phyloP scores from a whole-genome alignment of 352 stramenopile species.

The Phytophthora citricola region DNA sequence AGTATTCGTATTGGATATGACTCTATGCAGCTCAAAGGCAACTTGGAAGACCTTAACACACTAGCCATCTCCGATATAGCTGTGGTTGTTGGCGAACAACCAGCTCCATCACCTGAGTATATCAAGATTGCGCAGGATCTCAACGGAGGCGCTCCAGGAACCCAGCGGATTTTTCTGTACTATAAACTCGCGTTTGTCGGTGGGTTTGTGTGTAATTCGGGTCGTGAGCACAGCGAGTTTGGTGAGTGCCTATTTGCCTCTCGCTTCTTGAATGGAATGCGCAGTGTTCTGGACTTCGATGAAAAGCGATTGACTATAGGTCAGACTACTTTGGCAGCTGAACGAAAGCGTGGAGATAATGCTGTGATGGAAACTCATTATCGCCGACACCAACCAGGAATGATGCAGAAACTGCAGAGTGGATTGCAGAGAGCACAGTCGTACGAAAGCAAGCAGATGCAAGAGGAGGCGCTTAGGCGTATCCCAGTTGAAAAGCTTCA shows the following conservation, averaged over 20 bases:
- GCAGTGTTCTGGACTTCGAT: constrained; percentile 36
- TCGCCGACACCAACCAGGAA: constrained; percentile 50
- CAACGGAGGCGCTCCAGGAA: constrained; percentile 46
- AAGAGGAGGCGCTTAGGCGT: constrained; percentile 67
- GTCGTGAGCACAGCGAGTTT: constrained; percentile 57
- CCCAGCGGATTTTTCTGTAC: constrained; percentile 53
- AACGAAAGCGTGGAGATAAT: constrained; percentile 38
- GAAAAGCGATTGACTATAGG: constrained; percentile 30
- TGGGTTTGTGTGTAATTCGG: constrained; percentile 62
- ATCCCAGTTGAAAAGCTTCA: constrained; percentile 76
- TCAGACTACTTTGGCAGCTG: constrained; percentile 15
- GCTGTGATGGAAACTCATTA: constrained; percentile 49
- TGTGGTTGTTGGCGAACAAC: constrained; percentile 46
- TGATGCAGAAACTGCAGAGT: constrained; percentile 53
- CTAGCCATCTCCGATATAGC: constrained; percentile 72
- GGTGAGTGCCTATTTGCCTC: constrained; percentile 74
- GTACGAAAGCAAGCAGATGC: constrained; percentile 74
- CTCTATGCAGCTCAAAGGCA: constrained; percentile 31
- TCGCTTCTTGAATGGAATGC: constrained; percentile 40
- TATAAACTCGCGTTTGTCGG: constrained; percentile 63
- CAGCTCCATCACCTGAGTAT: constrained; percentile 34
- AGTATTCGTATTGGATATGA: constrained; percentile 45
- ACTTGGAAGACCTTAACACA: constrained; percentile 40
- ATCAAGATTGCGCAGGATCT: constrained; percentile 67
- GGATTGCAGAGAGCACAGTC: constrained; percentile 58